These are phyloP conservation scores for Hyaloperonospora brassicae DNA, from an alignment of 352 stramenopile species.

Conservation along the genomic window DNA sequence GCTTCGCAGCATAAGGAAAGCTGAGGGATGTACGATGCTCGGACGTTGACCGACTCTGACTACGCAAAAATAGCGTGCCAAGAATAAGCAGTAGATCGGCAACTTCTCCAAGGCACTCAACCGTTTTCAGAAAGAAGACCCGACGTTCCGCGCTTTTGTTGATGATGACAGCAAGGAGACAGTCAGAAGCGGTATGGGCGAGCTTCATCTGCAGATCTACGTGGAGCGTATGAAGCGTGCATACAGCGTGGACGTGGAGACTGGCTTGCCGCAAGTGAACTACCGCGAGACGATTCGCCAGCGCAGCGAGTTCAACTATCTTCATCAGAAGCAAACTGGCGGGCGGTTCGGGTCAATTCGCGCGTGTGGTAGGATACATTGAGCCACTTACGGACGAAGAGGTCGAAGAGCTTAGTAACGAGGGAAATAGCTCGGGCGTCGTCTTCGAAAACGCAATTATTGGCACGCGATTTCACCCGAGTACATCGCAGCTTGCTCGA, in stretches of 20 bases:
- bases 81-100: conserved; percentile 89
- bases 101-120: conserved; percentile 95
- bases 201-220: conserved; percentile 99
- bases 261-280: conserved; percentile 93
- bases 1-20: too few species aligned
- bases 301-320: conserved; percentile 95
- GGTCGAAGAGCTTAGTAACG: conserved; percentile 40
- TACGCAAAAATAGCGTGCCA: too few species aligned
- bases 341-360: conserved; percentile 96
- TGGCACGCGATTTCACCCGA: conserved; percentile 97
- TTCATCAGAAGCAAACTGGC: conserved; percentile 99
- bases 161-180: conserved; percentile 98
- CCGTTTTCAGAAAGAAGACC: conserved; percentile 98
- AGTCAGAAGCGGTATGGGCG: conserved; percentile 98
- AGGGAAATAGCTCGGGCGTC: conserved; percentile 42
- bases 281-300: conserved; percentile 97
- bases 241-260: conserved; percentile 92
- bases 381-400: conserved; percentile 89
- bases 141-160: conserved; percentile 94
- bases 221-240: conserved; percentile 98
- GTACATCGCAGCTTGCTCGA: conserved; percentile 97
- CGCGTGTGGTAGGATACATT: conserved; percentile 95
- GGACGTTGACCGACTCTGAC: too few species aligned
- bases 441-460: conserved; percentile 98
- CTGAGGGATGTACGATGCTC: too few species aligned